These are phyloP conservation scores for Cordia subcordata DNA, from an alignment of 257 asterid species.

Conservation along the genomic window DNA sequence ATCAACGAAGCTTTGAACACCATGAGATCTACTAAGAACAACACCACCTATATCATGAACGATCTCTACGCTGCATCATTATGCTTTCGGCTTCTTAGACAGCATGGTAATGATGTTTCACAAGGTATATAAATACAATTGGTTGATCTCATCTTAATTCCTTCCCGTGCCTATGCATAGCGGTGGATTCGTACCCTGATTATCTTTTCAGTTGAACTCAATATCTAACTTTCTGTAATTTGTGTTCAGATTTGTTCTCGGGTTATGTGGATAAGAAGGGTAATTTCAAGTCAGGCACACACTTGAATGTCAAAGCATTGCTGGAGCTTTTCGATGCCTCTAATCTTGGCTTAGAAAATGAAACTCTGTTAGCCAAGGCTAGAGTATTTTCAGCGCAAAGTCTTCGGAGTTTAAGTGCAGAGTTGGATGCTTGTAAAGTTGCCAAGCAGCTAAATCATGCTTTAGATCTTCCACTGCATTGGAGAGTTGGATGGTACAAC, in stretches of 20 bases:
- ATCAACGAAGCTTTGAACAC: slow-evolving; percentile 15
- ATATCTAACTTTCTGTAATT: no score
- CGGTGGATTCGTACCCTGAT: no score
- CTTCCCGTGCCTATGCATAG: no score
- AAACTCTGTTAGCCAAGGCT: slow-evolving; percentile 24
- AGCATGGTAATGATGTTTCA: slow-evolving; percentile 44
- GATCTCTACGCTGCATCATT: slow-evolving; percentile 34
- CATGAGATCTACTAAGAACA: no score
- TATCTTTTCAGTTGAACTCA: no score
- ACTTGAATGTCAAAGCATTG: slow-evolving; percentile 16
- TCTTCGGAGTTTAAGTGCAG: background rate
- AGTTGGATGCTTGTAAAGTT: background rate
- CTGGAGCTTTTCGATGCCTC: slow-evolving; percentile 51
- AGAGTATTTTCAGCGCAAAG: slow-evolving; percentile 6
- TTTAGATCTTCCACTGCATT: slow-evolving; percentile 27
- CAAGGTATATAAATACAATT: slow-evolving; percentile 36
- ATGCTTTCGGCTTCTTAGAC: slow-evolving; percentile 46
- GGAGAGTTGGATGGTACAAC: slow-evolving; percentile 48
- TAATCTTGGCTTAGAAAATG: slow-evolving; percentile 33
- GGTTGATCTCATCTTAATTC: no score
- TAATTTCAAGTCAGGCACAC: slow-evolving; percentile 7
- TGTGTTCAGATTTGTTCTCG: slow-evolving; percentile 37
- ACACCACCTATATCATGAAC: background rate
- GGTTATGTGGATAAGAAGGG: slow-evolving; percentile 21
- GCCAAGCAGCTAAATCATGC: background rate